Evolutionary conservation across 345 rosid species (phyloP).

Genomic region (Tarenaya hassleriana): DNA sequence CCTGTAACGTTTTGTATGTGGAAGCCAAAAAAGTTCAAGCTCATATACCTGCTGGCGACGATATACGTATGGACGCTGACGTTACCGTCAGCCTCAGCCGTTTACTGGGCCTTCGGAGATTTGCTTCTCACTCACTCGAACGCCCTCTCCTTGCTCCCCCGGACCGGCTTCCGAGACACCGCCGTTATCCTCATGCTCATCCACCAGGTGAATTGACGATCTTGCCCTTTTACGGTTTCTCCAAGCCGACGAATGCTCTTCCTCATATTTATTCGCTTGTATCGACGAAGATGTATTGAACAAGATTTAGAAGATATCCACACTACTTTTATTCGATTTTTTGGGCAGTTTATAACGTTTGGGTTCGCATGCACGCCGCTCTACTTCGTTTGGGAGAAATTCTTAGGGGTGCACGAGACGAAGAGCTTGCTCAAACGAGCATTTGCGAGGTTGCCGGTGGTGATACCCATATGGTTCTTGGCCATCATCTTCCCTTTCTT

Average conservation of each 20-base stretch:
- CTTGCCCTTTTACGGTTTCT: no score
- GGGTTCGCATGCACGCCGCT: constrained; percentile 98
- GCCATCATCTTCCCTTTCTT: constrained; percentile 97
- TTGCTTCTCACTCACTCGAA: constrained; percentile 79
- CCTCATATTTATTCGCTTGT: no score
- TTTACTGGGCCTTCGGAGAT: constrained; percentile 98
- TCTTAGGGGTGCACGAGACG: constrained; percentile 66
- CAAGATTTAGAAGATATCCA: no score
- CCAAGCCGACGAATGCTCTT: no score
- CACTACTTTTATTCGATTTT: no score
- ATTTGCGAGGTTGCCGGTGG: constrained; percentile 85
- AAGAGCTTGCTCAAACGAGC: constrained; percentile 80
- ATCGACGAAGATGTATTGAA: no score
- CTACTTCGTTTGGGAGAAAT: constrained; percentile 96
- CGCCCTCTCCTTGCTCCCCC: constrained; percentile 81
- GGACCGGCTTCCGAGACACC: constrained; percentile 58
- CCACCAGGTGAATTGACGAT: no score
- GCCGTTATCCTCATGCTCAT: constrained; percentile 91
- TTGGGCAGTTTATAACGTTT: constrained; percentile 91
- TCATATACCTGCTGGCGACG: constrained; percentile 77
- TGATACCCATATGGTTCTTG: constrained; percentile 88
- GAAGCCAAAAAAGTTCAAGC: constrained; percentile 97
- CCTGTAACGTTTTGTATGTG: constrained; percentile 99
- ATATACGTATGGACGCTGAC: constrained; percentile 83
- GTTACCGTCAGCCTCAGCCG: constrained; percentile 93